phyloP scores from a whole-genome alignment of 768 basidiomycete genomes.

The Suillus subalutaceus region DNA sequence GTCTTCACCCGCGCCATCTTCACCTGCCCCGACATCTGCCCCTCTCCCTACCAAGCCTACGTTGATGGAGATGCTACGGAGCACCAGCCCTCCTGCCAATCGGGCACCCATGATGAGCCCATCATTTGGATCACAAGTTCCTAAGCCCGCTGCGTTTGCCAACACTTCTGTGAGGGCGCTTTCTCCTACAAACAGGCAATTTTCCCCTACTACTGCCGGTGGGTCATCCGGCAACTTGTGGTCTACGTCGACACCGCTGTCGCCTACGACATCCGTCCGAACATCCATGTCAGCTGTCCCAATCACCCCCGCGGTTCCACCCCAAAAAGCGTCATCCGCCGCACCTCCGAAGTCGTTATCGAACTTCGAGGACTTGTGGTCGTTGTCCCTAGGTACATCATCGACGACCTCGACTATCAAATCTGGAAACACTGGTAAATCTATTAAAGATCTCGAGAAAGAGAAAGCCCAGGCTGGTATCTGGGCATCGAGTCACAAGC shows the following conservation, averaged over 20 bases:
- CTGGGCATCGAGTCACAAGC: conserved; percentile 56
- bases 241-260: conserved; percentile 30
- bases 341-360: conserved; percentile 43
- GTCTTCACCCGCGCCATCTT: conserved; percentile 20
- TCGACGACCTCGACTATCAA: conserved; percentile 35
- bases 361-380: conserved; percentile 91
- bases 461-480: conserved; percentile 83
- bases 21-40: conserved; percentile 30
- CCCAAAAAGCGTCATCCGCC: conserved; percentile 32
- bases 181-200: conserved; percentile 29
- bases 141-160: conserved; percentile 23
- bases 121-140: conserved; percentile 16
- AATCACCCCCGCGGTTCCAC: conserved; percentile 20
- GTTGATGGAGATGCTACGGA: conserved; percentile 52
- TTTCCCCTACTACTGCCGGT: conserved; percentile 22
- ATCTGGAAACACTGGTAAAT: conserved; percentile 55
- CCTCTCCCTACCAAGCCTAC: conserved; percentile 40
- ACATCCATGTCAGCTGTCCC: conserved; percentile 16
- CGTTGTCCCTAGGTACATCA: conserved; percentile 66
- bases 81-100: conserved; percentile 32
- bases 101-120: conserved; percentile 19
- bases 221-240: conserved; percentile 26
- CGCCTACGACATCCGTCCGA: conserved; percentile 21
- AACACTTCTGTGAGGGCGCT: conserved; percentile 24
- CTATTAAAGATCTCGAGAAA: conserved; percentile 86